These are phyloP conservation scores for Pseudonitzschia multiseries DNA, from an alignment of 108 stramenopile species.

Conservation along the genomic window DNA sequence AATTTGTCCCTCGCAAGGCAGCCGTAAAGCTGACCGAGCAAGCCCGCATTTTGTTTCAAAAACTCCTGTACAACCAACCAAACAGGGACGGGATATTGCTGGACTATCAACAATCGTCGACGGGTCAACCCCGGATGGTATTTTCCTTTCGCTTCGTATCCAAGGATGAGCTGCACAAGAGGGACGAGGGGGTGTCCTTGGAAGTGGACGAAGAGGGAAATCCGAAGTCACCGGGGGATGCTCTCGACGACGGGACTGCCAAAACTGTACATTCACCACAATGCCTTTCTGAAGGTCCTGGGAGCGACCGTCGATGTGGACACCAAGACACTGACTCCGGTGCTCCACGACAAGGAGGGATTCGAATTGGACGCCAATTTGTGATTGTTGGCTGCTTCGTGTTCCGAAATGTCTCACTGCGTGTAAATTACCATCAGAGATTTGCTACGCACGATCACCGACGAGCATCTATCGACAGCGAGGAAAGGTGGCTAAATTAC, in stretches of 20 bases:
- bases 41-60: constrained; percentile 61
- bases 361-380: constrained; percentile 69
- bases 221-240: constrained; percentile 64
- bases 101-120: constrained; percentile 62
- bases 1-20: constrained; percentile 65
- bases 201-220: constrained; percentile 73
- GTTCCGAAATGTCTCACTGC: background rate
- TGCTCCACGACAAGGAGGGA: constrained; percentile 70
- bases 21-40: constrained; percentile 66
- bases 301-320: constrained; percentile 69
- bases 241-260: constrained; percentile 65
- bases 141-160: constrained; percentile 79
- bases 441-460: too few species aligned
- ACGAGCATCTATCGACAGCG: too few species aligned
- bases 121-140: constrained; percentile 77
- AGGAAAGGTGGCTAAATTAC: too few species aligned
- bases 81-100: constrained; percentile 54
- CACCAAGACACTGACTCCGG: constrained; percentile 44
- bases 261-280: constrained; percentile 72
- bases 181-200: constrained; percentile 81
- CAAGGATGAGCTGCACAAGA: constrained; percentile 46
- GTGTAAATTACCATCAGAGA: background rate
- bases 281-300: constrained; percentile 84
- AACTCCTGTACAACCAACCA: constrained; percentile 36
- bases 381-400: background rate